These are phyloP conservation scores for Hsuehochloa calcarea DNA, from an alignment of 176 grass and related monocot genomes.

Conservation along the genomic window DNA sequence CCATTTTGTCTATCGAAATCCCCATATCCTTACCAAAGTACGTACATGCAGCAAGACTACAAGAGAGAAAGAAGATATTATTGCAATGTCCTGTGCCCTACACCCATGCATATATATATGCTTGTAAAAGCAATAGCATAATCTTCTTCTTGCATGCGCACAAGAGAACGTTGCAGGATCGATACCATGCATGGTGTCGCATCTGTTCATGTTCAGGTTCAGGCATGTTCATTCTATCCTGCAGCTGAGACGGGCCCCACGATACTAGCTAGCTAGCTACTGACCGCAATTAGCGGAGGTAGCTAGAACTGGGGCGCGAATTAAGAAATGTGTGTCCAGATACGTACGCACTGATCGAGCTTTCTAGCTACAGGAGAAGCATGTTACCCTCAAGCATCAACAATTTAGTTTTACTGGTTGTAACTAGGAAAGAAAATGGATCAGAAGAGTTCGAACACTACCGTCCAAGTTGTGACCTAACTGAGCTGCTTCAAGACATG, in stretches of 20 bases:
- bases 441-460: not conserved
- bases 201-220: not conserved
- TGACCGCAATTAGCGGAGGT: not conserved
- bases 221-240: not conserved
- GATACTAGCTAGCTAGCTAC: not conserved
- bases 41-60: too few relatives aligned
- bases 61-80: too few relatives aligned
- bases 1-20: not conserved
- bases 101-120: not conserved
- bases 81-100: not conserved
- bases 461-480: too few relatives aligned
- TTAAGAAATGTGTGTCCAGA: not conserved
- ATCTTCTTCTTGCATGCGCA: not conserved
- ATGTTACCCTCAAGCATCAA: not conserved
- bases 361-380: not conserved
- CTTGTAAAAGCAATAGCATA: not conserved
- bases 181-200: not conserved
- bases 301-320: not conserved
- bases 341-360: not conserved
- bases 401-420: not conserved
- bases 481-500: too few relatives aligned
- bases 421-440: not conserved
- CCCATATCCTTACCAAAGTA: not conserved
- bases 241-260: not conserved
- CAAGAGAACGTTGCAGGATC: not conserved